Evolutionary conservation across 139 green algal species (phyloP).

Genomic region (Tetratostichococcus sp.): DNA sequence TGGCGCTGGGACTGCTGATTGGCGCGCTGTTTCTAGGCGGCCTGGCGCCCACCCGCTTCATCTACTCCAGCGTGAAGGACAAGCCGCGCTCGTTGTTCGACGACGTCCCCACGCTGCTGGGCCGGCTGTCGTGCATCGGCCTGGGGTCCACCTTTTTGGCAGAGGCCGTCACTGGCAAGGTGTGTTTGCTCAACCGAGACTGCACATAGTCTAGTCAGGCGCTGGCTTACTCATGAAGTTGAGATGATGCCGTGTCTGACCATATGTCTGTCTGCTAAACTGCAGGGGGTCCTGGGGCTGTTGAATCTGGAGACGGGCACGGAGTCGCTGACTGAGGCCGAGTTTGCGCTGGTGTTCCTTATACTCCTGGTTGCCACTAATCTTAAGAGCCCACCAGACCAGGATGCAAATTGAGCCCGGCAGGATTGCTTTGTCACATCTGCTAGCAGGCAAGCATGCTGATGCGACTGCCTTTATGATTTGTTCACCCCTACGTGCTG

Average conservation of each 20-base stretch:
- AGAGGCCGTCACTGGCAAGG: constrained; percentile 42
- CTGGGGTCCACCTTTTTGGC: constrained; percentile 28
- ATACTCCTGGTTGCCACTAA: constrained; percentile 35
- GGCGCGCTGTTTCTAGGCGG: constrained; percentile 10
- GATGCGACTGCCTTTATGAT: too few species aligned
- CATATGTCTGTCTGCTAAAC: too few species aligned
- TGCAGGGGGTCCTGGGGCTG: constrained; percentile 33
- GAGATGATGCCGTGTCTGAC: too few species aligned
- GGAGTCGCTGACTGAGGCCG: constrained; percentile 35
- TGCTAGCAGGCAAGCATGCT: too few species aligned
- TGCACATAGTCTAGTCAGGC: too few species aligned
- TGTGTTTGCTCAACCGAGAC: neutral
- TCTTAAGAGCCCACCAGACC: neutral
- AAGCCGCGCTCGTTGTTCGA: neutral
- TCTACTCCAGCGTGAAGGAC: neutral
- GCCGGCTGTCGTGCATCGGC: constrained; percentile 21
- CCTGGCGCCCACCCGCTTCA: constrained; percentile 7
- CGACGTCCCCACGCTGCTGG: constrained; percentile 1
- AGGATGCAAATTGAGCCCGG: neutral
- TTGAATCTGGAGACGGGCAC: constrained; percentile 46
- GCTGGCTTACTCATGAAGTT: too few species aligned
- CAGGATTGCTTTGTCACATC: too few species aligned
- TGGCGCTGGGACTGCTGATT: constrained; percentile 26
- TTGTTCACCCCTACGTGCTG: too few species aligned
- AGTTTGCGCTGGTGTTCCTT: constrained; percentile 36